These are phyloP conservation scores for Clathrus columnatus DNA, from an alignment of 768 basidiomycete genomes.

Conservation along the genomic window DNA sequence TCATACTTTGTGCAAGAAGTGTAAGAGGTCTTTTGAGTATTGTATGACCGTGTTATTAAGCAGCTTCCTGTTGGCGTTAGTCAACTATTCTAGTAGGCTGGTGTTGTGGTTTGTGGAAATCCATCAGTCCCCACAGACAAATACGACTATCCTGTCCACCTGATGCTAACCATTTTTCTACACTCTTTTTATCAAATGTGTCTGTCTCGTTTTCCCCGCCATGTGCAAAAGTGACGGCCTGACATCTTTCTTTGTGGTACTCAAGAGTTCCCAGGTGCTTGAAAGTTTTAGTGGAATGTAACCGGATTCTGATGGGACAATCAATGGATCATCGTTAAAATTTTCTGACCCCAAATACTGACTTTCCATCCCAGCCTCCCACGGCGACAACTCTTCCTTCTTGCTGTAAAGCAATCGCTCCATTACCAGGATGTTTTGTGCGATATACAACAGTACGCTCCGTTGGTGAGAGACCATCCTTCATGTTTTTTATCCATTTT, in stretches of 20 bases:
- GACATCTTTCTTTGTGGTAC: constrained; percentile 75
- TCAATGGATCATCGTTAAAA: neutral
- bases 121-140: constrained; percentile 62
- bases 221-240: constrained; percentile 62
- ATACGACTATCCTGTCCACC: constrained; percentile 41
- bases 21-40: too few relatives aligned
- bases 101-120: constrained; percentile 30
- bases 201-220: constrained; percentile 16
- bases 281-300: constrained; percentile 74
- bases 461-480: constrained; percentile 14
- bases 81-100: too few relatives aligned
- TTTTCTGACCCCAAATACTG: constrained; percentile 21
- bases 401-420: constrained; percentile 61
- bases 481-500: neutral
- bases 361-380: constrained; percentile 95
- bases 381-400: constrained; percentile 77
- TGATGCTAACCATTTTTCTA: constrained; percentile 26
- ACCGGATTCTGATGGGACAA: constrained; percentile 47
- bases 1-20: too few relatives aligned
- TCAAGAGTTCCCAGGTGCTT: constrained; percentile 77
- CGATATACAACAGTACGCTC: constrained; percentile 30
- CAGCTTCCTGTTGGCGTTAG: too few relatives aligned
- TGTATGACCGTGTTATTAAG: too few relatives aligned
- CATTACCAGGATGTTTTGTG: constrained; percentile 76
- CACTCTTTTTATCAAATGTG: constrained; percentile 9